Conservation (phyloP, 1,284 basidiomycete species). For the Leccinum angustisporum region DNA sequence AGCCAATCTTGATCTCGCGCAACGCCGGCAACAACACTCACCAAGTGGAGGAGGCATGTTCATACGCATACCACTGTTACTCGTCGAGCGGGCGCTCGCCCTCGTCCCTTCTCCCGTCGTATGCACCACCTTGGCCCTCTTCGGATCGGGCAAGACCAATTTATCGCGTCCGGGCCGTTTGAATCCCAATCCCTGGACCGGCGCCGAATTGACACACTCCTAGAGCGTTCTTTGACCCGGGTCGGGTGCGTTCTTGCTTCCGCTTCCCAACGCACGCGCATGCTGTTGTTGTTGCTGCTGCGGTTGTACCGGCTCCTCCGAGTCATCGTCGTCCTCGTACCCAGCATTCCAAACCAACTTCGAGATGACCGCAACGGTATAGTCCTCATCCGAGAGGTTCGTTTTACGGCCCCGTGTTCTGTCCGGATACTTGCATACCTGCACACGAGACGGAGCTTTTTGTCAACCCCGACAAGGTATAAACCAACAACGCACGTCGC, state of each 20-base stretch:
- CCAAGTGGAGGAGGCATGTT: slow-evolving; percentile 37
- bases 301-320: slow-evolving; percentile 4
- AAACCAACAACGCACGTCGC: slow-evolving; percentile 60
- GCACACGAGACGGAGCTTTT: neutral
- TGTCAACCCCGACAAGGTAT: neutral
- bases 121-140: slow-evolving; percentile 40
- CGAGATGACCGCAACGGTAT: slow-evolving; percentile 34
- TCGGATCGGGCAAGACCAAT: slow-evolving; percentile 24
- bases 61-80: neutral
- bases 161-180: slow-evolving; percentile 25
- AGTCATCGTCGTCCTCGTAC: slow-evolving; percentile 31
- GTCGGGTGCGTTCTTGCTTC: neutral
- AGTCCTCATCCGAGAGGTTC: slow-evolving; percentile 50
- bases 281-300: neutral
- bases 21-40: slow-evolving; percentile 19
- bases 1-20: neutral
- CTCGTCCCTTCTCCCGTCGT: neutral
- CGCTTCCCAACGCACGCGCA: slow-evolving; percentile 1
- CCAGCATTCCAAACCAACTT: slow-evolving; percentile 18
- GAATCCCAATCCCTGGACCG: slow-evolving; percentile 18
- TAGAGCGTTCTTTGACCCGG: slow-evolving; percentile 24
- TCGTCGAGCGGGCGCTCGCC: neutral
- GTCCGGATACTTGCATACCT: slow-evolving; percentile 78
- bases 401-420: slow-evolving; percentile 51
- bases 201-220: slow-evolving; percentile 21